These are phyloP conservation scores for Apocynum venetum DNA, from an alignment of 257 asterid species.

Conservation along the genomic window DNA sequence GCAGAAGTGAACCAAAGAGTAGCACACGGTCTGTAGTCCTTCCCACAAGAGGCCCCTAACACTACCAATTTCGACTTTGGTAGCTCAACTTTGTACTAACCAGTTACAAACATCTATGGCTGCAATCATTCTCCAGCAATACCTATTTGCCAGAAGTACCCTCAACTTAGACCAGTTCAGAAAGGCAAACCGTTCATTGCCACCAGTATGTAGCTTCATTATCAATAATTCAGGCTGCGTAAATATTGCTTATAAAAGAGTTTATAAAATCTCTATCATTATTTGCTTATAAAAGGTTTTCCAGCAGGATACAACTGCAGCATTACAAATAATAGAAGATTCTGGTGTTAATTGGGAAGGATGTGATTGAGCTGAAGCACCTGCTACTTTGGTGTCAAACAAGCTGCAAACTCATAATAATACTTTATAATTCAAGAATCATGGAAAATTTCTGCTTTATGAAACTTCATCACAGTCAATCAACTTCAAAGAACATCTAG, in stretches of 20 bases:
- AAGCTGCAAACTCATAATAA: not conserved
- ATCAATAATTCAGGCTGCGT: not conserved
- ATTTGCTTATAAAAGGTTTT: not conserved
- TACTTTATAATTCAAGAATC: conserved; percentile 2
- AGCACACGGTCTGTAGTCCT: not conserved
- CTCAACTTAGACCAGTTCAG: not conserved
- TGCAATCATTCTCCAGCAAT: not conserved
- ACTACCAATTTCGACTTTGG: not conserved
- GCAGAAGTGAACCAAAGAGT: not conserved
- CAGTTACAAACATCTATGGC: not conserved
- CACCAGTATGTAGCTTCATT: not conserved
- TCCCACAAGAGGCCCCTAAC: not conserved
- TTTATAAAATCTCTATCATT: not conserved
- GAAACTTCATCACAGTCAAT: not conserved
- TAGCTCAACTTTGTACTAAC: not conserved
- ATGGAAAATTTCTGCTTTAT: not conserved
- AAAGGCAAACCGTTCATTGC: not conserved
- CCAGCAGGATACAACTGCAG: not conserved
- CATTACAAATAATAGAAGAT: not conserved
- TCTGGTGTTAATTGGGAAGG: not conserved
- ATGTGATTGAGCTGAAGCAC: not conserved
- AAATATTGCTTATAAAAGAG: not conserved
- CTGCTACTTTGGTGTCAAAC: not conserved
- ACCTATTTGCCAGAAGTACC: not conserved
- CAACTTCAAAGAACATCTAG: not conserved